Base-by-base conservation (phyloP, 352 stramenopile genomes). In the Phytophthora rubi region DNA sequence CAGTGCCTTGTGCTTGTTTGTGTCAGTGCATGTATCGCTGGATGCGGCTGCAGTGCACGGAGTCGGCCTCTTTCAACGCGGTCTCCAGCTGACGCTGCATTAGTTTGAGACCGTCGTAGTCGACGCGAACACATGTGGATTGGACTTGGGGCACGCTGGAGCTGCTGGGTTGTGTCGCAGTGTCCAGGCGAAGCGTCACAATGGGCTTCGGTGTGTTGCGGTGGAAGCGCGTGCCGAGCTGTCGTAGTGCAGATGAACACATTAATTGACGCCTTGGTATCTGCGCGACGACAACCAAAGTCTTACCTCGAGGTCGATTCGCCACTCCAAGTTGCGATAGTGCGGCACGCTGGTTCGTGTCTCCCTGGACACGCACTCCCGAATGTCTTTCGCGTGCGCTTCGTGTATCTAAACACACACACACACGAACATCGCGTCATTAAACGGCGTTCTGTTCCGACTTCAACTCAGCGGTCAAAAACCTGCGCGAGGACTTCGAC, bases 221-320 rank as follows among this genome's bases (percentile, higher is more conserved):
- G 21, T 79, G 70, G 57, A 89, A 86, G 10, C 87, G 85, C 21
- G 83, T 91, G 1, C 77, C 83, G 15, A 95, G 61, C 87, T 95
- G 18, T 54, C 5, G 32, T 2, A 45, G 13, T 21, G 7, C 10
- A 70, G 2, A 26, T 18, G 6, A 33, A 59, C 21, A 1, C 23
- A 15, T 62, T 51, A 57, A 26, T 5, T 16, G 12, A 51, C 3
- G 30, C 3, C 37, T 9, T 39, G 53, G 10, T 1, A 12, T 18
- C 12, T 49, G 10, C 8, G 33, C 32, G 12, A 49, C 26, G 2
- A 32, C 35, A 30, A 58, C 21, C 1, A 37, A 7, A 33, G 15
- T 18, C n/a, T 28, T 53, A 94, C 87, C 82, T 95, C 87, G 15
- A 95, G 65, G 56, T 95, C 87, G 49, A 95, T 82, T n/a, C 87